These are phyloP conservation scores for Talaromyces nanjingensis DNA, from an alignment of 495 filamentous ascomycete species.

Conservation along the genomic window DNA sequence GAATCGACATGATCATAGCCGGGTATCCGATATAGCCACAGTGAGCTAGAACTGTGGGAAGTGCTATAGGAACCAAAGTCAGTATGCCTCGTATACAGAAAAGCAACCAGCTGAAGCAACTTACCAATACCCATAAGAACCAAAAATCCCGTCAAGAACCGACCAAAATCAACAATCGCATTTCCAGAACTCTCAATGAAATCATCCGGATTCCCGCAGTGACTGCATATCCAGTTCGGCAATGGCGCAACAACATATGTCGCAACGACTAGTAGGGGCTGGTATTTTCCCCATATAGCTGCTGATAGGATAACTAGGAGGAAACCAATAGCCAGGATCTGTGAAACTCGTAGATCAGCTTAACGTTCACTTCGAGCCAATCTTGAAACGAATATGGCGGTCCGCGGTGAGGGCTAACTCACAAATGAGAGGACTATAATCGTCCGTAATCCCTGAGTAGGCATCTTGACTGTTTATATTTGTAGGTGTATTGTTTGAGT, in stretches of 20 bases:
- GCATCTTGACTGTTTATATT: constrained; percentile 7
- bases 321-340: constrained; percentile 97
- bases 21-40: constrained; percentile 67
- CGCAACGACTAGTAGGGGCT: constrained; percentile 86
- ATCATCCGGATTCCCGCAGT: constrained; percentile 89
- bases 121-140: constrained; percentile 97
- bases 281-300: constrained; percentile 88
- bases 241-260: constrained; percentile 92
- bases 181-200: constrained; percentile 82
- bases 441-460: constrained; percentile 36
- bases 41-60: constrained; percentile 88
- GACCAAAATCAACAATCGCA: constrained; percentile 80
- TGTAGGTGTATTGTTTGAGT: neutral
- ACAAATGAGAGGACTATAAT: constrained; percentile 99
- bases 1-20: constrained; percentile 94
- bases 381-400: neutral
- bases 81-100: neutral
- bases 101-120: constrained; percentile 14
- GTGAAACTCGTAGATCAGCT: constrained; percentile 5
- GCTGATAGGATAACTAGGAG: constrained; percentile 98
- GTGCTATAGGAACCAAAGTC: constrained; percentile 44
- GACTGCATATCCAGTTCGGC: constrained; percentile 89
- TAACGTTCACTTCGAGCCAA: neutral
- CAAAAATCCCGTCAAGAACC: constrained; percentile 91
- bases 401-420: constrained; percentile 17